phyloP scores from a whole-genome alignment of 2,329 filamentous ascomycete genomes.

The Cytospora paraplurivora region DNA sequence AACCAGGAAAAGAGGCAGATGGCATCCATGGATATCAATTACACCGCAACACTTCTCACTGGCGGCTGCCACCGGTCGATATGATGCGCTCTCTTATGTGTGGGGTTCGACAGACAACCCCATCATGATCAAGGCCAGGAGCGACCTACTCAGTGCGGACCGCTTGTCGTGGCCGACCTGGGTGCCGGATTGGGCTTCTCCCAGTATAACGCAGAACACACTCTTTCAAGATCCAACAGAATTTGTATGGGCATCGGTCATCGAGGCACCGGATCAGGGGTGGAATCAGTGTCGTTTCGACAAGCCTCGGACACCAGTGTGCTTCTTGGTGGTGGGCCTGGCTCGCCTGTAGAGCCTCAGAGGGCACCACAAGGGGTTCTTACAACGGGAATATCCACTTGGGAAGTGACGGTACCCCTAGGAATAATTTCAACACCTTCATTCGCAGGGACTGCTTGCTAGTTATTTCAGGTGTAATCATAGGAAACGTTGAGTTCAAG shows the following conservation, averaged over 20 bases:
- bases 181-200: not conserved
- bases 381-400: too few relatives aligned
- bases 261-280: not conserved
- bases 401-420: too few relatives aligned
- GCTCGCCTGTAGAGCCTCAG: too few relatives aligned
- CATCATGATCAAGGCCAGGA: not conserved
- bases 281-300: too few relatives aligned
- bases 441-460: too few relatives aligned
- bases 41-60: not conserved
- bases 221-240: not conserved
- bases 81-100: constrained; percentile 10
- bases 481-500: too few relatives aligned
- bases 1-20: not conserved
- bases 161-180: not conserved
- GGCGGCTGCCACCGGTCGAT: not conserved
- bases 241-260: not conserved
- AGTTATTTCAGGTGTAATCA: too few relatives aligned
- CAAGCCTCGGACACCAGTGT: too few relatives aligned
- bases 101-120: constrained; percentile 6
- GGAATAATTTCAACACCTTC: too few relatives aligned
- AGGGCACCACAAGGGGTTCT: too few relatives aligned
- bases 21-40: too few relatives aligned
- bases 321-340: too few relatives aligned
- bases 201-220: not conserved
- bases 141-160: not conserved